These are phyloP conservation scores for Waitea zeae DNA, from an alignment of 1,284 basidiomycete species.

Conservation along the genomic window DNA sequence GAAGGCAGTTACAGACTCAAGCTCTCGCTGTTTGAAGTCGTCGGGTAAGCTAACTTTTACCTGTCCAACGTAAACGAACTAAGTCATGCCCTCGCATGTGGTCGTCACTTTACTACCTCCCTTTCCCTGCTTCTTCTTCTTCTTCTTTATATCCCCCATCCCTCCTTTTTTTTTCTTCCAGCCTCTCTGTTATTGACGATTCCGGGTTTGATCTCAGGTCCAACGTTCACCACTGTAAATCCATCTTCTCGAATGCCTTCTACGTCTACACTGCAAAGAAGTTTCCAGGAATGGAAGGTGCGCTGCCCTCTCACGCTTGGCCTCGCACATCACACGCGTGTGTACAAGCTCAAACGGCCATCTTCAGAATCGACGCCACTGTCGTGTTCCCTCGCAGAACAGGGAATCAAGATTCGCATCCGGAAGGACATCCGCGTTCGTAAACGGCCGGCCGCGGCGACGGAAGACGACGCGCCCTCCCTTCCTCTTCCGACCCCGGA, in stretches of 20 bases:
- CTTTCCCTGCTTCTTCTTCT: too few relatives aligned
- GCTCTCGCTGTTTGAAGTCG: slow-evolving; percentile 84
- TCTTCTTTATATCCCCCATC: neutral
- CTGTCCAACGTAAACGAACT: too few relatives aligned
- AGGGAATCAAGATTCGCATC: slow-evolving; percentile 87
- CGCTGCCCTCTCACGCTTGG: slow-evolving; percentile 14
- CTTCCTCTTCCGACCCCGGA: neutral
- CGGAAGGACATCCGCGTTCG: slow-evolving; percentile 75
- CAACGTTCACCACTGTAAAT: slow-evolving; percentile 77
- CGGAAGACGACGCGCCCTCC: slow-evolving; percentile 3
- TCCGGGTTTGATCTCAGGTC: slow-evolving; percentile 25
- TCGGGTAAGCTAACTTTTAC: slow-evolving; percentile 80
- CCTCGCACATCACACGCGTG: too few relatives aligned
- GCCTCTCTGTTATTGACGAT: neutral
- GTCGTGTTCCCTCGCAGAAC: slow-evolving; percentile 77
- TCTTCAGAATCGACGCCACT: slow-evolving; percentile 67
- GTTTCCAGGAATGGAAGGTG: slow-evolving; percentile 86
- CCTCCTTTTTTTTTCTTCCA: neutral
- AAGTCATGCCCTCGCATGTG: too few relatives aligned
- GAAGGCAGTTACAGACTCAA: slow-evolving; percentile 84
- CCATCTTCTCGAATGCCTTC: slow-evolving; percentile 73
- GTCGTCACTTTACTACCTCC: too few relatives aligned
- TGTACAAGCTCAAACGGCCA: slow-evolving; percentile 5
- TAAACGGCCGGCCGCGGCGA: slow-evolving; percentile 32
- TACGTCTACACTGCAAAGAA: slow-evolving; percentile 91